Percentiles rank a stretch among this genome's conserved stretches.
phyloP scores from a whole-genome alignment of 306 rosid species.

The Acacia melanoxylon region DNA sequence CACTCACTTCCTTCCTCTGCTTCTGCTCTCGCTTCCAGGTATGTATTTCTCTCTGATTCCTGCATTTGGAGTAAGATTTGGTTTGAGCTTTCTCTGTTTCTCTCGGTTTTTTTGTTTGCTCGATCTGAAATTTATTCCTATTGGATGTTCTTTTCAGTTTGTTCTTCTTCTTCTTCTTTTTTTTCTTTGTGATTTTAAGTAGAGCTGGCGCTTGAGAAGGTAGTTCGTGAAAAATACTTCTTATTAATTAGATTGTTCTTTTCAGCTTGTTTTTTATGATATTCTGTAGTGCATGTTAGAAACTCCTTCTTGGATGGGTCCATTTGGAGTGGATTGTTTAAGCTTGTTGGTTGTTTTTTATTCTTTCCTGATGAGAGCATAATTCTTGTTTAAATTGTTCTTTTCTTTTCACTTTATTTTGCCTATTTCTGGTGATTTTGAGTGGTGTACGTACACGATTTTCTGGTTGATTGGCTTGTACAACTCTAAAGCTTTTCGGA shows the following conservation, averaged over 20 bases:
- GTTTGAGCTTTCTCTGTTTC: neutral
- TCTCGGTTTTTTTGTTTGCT: neutral
- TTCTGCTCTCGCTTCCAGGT: conserved; percentile 51
- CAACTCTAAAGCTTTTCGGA: neutral
- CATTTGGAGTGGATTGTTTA: neutral
- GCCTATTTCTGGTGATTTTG: neutral
- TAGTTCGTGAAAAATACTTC: neutral
- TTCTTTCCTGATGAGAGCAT: too few relatives aligned
- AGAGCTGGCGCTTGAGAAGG: neutral
- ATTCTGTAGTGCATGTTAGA: neutral
- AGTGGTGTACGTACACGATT: neutral
- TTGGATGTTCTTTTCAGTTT: neutral
- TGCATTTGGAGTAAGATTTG: neutral
- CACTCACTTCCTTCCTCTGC: conserved; percentile 10
- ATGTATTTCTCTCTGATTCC: neutral
- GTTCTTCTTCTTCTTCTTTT: neutral
- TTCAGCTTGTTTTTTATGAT: neutral
- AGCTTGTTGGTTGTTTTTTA: neutral
- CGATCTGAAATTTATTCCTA: neutral
- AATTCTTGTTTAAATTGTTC: too few relatives aligned
- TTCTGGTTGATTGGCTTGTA: neutral
- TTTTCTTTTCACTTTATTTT: neutral
- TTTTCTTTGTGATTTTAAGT: neutral
- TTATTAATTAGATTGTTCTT: neutral
- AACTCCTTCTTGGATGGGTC: neutral